A percentile compares a stretch with the other conserved stretches of the same genome.
Evolutionary conservation across 345 rosid genomes (phyloP).

Genomic region (Populus ilicifolia): DNA sequence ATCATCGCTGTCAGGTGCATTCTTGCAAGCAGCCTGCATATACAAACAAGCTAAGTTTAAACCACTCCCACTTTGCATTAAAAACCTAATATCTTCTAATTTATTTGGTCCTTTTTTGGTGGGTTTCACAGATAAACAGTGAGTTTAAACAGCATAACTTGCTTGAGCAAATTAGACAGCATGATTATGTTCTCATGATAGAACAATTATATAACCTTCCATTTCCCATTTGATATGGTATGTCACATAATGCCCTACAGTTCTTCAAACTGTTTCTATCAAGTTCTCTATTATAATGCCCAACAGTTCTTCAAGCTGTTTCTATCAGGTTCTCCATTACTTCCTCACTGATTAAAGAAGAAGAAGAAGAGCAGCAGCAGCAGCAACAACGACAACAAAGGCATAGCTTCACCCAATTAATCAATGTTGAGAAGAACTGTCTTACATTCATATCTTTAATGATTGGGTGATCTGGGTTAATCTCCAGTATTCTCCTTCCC

Average conservation of each 20-base stretch:
- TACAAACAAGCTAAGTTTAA: not conserved
- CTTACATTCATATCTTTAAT: conserved; percentile 83
- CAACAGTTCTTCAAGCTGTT: not conserved
- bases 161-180: not conserved
- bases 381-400: not conserved
- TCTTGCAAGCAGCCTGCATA: conserved; percentile 90
- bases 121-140: not conserved
- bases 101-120: not conserved
- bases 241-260: not conserved
- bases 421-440: not conserved
- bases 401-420: not conserved
- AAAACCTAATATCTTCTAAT: too few species aligned
- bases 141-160: not conserved
- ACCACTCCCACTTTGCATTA: too few species aligned
- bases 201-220: not conserved
- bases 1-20: conserved; percentile 71
- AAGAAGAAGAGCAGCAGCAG: not conserved
- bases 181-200: not conserved
- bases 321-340: not conserved
- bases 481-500: conserved; percentile 91
- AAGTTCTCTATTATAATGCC: too few species aligned
- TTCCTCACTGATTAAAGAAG: not conserved
- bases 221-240: not conserved
- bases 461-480: conserved; percentile 92
- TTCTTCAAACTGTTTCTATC: too few species aligned